Conservation (phyloP, 2,329 filamentous ascomycete species). For the Arthroderma sp. region DNA sequence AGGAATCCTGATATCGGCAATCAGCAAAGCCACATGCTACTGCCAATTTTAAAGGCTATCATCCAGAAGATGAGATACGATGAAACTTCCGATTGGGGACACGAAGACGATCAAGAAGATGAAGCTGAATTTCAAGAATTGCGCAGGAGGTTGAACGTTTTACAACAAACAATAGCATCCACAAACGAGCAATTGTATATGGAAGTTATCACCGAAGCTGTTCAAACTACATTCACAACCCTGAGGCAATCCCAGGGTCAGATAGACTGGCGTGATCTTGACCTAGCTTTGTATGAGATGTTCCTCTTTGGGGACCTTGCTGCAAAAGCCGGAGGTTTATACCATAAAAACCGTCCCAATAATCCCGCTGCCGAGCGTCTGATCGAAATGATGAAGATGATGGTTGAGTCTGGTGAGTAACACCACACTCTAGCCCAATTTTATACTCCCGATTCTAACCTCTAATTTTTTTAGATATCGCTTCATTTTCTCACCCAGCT, state of each 20-base stretch:
- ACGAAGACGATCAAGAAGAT: slow-evolving; percentile 87
- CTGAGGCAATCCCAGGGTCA: slow-evolving; percentile 59
- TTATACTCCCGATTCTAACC: neutral
- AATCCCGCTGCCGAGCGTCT: slow-evolving; percentile 67
- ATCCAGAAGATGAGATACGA: slow-evolving; percentile 96
- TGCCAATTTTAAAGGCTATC: slow-evolving; percentile 80
- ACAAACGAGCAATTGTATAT: slow-evolving; percentile 83
- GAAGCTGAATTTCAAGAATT: slow-evolving; percentile 96
- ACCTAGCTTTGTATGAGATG: slow-evolving; percentile 90
- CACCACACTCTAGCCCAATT: neutral
- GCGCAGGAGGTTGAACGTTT: slow-evolving; percentile 71
- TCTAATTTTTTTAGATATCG: slow-evolving; percentile 48
- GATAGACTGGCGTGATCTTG: slow-evolving; percentile 89
- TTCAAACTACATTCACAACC: slow-evolving; percentile 76
- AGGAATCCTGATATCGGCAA: slow-evolving; percentile 50
- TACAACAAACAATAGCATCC: slow-evolving; percentile 84
- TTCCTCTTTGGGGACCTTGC: slow-evolving; percentile 89
- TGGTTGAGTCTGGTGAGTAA: slow-evolving; percentile 74
- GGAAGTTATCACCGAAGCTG: slow-evolving; percentile 71
- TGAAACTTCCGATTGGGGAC: slow-evolving; percentile 83
- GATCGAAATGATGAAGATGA: slow-evolving; percentile 83
- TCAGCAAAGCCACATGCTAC: slow-evolving; percentile 68
- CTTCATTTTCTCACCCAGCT: slow-evolving; percentile 75
- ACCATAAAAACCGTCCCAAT: slow-evolving; percentile 69
- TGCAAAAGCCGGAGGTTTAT: slow-evolving; percentile 76